Conservation (phyloP, 805 yeast species). For the Zygosaccharomyces bisporus region DNA sequence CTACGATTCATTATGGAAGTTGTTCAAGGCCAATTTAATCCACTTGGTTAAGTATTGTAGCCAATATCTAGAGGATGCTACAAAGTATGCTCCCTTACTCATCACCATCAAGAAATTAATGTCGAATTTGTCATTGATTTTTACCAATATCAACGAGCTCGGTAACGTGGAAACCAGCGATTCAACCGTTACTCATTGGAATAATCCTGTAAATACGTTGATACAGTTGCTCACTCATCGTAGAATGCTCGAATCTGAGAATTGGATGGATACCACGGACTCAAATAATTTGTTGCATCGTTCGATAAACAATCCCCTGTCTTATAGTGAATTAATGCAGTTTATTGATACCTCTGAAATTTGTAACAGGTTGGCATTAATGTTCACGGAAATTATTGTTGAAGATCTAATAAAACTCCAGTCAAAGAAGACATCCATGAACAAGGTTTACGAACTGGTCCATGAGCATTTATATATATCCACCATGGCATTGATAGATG, state of each 20-base stretch:
- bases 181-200: slow-evolving; percentile 24
- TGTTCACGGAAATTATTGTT: slow-evolving; percentile 33
- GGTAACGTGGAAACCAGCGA: slow-evolving; percentile 9
- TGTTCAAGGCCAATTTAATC: slow-evolving; percentile 28
- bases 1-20: slow-evolving; percentile 19
- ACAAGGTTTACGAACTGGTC: slow-evolving; percentile 30
- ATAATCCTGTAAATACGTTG: slow-evolving; percentile 35
- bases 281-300: slow-evolving; percentile 13
- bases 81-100: slow-evolving; percentile 12
- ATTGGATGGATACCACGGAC: slow-evolving; percentile 19
- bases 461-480: slow-evolving; percentile 35
- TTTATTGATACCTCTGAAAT: slow-evolving; percentile 23
- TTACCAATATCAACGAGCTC: slow-evolving; percentile 27
- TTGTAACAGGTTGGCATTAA: slow-evolving; percentile 26
- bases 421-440: slow-evolving; percentile 25
- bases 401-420: slow-evolving; percentile 36
- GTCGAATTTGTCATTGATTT: slow-evolving; percentile 35
- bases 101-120: slow-evolving; percentile 33
- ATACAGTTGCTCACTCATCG: slow-evolving; percentile 20
- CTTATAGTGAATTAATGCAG: slow-evolving; percentile 26
- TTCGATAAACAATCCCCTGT: slow-evolving; percentile 17
- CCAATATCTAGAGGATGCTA: slow-evolving; percentile 19
- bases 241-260: slow-evolving; percentile 7
- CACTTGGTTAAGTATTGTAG: slow-evolving; percentile 22
- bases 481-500: slow-evolving; percentile 31